Percentiles rank a stretch among this genome's conserved stretches.
These are phyloP conservation scores for Saraca asoca DNA, from an alignment of 331 rosid species.

Conservation along the genomic window DNA sequence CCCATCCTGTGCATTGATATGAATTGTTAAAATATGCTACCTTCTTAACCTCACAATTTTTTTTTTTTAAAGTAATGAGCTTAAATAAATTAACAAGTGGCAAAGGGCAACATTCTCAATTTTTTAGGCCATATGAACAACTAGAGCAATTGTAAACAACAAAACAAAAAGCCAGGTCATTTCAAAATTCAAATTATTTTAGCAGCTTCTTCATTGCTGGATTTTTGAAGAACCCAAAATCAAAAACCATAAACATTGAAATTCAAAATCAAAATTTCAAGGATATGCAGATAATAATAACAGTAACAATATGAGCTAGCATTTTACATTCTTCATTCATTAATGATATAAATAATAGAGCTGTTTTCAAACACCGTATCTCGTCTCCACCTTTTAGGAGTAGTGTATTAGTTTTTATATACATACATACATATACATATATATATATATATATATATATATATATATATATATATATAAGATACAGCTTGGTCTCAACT, in stretches of 20 bases:
- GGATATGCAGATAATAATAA: neutral
- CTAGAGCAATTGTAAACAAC: constrained; percentile 16
- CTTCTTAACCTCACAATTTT: constrained; percentile 8
- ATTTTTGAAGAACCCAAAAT: constrained; percentile 10
- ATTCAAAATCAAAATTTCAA: constrained; percentile 18
- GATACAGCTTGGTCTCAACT: neutral
- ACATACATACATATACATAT: no score
- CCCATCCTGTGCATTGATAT: constrained; percentile 50
- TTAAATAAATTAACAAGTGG: constrained; percentile 13
- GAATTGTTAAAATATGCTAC: constrained; percentile 16
- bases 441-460: no score
- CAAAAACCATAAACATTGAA: constrained; percentile 2
- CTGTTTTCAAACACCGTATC: neutral
- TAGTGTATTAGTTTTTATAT: neutral
- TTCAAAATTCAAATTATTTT: constrained; percentile 14
- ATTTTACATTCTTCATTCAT: neutral
- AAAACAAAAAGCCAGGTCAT: constrained; percentile 9
- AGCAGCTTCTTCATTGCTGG: constrained; percentile 12
- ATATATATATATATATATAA: no score
- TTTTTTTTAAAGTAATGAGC: neutral
- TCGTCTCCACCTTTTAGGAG: neutral
- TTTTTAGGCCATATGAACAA: constrained; percentile 23
- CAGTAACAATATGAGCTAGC: neutral
- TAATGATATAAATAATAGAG: neutral
- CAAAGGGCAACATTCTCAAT: neutral